Percentiles rank a stretch among this genome's conserved stretches.
phyloP scores from a whole-genome alignment of 306 rosid genomes.

The Notholithocarpus densiflorus region DNA sequence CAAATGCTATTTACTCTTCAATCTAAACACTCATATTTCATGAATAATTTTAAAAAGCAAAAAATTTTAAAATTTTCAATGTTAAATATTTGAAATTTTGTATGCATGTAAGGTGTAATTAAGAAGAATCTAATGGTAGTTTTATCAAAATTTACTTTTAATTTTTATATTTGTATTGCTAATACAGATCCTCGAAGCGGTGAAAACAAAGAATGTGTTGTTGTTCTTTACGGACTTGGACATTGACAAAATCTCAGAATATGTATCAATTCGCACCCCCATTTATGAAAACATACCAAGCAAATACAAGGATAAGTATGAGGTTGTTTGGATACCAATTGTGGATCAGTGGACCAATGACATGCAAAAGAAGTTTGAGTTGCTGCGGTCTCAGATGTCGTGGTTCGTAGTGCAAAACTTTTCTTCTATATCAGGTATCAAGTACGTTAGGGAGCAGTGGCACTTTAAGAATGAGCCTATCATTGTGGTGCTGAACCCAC shows the following conservation, averaged over 20 bases:
- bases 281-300: conserved; percentile 24
- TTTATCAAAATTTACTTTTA: too few relatives aligned
- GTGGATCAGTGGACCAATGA: conserved; percentile 29
- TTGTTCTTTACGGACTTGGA: conserved; percentile 32
- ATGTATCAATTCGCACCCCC: conserved; percentile 13
- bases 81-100: too few relatives aligned
- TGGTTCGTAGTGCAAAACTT: conserved; percentile 26
- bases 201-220: conserved; percentile 25
- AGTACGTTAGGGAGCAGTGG: conserved; percentile 27
- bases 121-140: too few relatives aligned
- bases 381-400: conserved; percentile 20
- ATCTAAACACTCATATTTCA: too few relatives aligned
- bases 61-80: too few relatives aligned
- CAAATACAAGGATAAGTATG: neutral
- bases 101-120: too few relatives aligned
- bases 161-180: neutral
- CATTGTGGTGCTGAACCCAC: conserved; percentile 22
- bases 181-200: conserved; percentile 16
- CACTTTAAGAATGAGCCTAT: conserved; percentile 31
- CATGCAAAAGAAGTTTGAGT: conserved; percentile 24
- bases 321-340: conserved; percentile 39
- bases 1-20: too few relatives aligned
- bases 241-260: conserved; percentile 14
- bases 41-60: too few relatives aligned
- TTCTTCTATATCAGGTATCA: conserved; percentile 16